Evolutionary conservation across 441 rosid genomes (phyloP).

Genomic region (Populus hybrid): DNA sequence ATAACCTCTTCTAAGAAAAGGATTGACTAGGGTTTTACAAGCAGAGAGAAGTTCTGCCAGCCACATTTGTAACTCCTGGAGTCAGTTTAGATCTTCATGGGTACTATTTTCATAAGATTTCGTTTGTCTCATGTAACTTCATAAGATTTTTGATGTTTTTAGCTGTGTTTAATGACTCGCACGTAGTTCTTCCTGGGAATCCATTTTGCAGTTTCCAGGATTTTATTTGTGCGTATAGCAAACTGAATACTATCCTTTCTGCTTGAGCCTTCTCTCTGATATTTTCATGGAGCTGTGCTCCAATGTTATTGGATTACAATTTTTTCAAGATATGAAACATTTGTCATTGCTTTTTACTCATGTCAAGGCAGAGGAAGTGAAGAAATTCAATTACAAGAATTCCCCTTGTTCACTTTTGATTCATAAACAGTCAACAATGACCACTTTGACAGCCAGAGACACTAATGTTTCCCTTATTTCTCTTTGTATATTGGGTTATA

Average conservation of each 20-base stretch:
- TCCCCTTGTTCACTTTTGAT: too few species aligned
- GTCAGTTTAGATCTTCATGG: not conserved
- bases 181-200: constrained; percentile 55
- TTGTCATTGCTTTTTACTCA: too few species aligned
- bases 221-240: constrained; percentile 64
- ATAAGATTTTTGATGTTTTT: not conserved
- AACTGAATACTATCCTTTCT: constrained; percentile 26
- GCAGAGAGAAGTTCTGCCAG: not conserved
- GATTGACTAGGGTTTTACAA: not conserved
- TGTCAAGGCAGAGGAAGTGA: too few species aligned
- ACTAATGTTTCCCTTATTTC: too few species aligned
- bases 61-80: not conserved
- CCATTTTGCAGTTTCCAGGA: constrained; percentile 32
- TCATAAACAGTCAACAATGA: too few species aligned
- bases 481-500: too few species aligned
- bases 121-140: not conserved
- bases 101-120: not conserved
- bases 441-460: too few species aligned
- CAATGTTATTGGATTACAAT: constrained; percentile 49
- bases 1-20: not conserved
- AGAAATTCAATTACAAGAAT: too few species aligned
- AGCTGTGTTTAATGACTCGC: constrained; percentile 17
- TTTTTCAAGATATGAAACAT: too few species aligned
- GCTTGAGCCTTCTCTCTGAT: constrained; percentile 40
- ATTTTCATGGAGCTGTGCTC: constrained; percentile 36